These are phyloP conservation scores for Fusarium fujikuroi DNA, from an alignment of 2,329 filamentous ascomycete species.

Conservation along the genomic window DNA sequence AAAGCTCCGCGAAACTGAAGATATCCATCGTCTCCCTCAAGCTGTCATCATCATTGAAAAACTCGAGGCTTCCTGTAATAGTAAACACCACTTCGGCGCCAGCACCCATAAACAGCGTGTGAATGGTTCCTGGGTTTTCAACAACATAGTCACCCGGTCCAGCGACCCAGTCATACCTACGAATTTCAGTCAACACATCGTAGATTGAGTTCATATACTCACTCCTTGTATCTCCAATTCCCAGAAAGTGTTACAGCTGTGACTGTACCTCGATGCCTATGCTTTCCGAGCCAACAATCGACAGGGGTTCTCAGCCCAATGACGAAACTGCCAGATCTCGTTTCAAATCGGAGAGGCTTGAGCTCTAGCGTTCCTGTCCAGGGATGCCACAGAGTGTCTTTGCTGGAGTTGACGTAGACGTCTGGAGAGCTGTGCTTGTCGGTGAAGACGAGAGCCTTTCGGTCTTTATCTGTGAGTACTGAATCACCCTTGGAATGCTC, in stretches of 20 bases:
- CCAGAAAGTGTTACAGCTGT: background rate
- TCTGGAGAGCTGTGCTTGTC: constrained; percentile 10
- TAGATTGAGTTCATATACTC: fast-evolving
- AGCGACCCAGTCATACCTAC: background rate
- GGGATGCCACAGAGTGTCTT: background rate
- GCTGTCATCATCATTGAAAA: background rate
- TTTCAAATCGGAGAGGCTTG: background rate
- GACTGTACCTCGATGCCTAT: background rate
- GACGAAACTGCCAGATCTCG: background rate
- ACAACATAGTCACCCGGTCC: background rate
- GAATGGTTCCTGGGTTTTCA: background rate
- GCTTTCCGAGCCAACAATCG: constrained; percentile 5
- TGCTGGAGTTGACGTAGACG: background rate
- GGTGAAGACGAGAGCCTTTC: background rate
- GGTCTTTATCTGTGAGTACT: constrained; percentile 1
- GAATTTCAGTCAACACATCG: fast-evolving
- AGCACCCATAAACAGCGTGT: background rate
- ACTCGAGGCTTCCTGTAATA: background rate
- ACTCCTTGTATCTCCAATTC: constrained; percentile 11
- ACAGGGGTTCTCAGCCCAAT: background rate
- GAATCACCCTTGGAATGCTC: background rate
- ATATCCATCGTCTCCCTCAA: constrained; percentile 4
- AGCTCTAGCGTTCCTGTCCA: background rate
- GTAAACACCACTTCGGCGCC: background rate
- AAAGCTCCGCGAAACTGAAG: background rate